These are phyloP conservation scores for Phialocephala sp. DNA, from an alignment of 2,329 filamentous ascomycete species.

Conservation along the genomic window DNA sequence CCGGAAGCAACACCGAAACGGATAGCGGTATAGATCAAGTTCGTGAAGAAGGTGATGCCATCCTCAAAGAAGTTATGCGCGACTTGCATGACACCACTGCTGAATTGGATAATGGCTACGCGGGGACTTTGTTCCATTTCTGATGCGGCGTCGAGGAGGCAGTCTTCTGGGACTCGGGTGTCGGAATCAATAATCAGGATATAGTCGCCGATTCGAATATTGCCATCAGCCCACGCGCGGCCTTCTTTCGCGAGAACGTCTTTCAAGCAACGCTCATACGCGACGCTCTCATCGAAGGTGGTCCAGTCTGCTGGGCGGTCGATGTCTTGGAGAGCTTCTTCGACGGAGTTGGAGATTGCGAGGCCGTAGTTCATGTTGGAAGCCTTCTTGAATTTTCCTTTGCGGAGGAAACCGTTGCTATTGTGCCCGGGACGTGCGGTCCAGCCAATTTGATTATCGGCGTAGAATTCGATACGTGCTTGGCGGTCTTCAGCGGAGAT, in stretches of 20 bases:
- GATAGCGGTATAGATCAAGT: constrained; percentile 78
- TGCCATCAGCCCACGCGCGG: constrained; percentile 80
- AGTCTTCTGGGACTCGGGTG: constrained; percentile 71
- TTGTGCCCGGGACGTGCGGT: constrained; percentile 69
- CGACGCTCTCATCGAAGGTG: constrained; percentile 68
- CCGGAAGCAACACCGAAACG: constrained; percentile 78
- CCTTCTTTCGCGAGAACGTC: constrained; percentile 70
- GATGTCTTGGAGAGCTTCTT: constrained; percentile 46
- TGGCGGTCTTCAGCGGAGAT: constrained; percentile 65
- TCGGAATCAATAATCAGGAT: constrained; percentile 81
- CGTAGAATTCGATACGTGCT: constrained; percentile 70
- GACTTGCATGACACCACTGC: constrained; percentile 80
- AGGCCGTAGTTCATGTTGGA: constrained; percentile 32
- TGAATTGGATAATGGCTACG: constrained; percentile 79
- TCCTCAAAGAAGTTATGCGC: constrained; percentile 75
- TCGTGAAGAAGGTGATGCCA: constrained; percentile 73
- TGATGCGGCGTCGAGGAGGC: constrained; percentile 76
- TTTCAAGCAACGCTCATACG: constrained; percentile 68
- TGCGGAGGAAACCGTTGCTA: constrained; percentile 61
- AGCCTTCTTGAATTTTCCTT: constrained; percentile 56
- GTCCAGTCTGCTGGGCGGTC: constrained; percentile 66
- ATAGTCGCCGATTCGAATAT: constrained; percentile 85
- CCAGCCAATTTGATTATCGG: constrained; percentile 72
- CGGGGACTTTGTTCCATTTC: constrained; percentile 82
- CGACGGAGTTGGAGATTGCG: constrained; percentile 18